Percentiles rank a stretch among this genome's conserved stretches.
phyloP scores from a whole-genome alignment of 257 asterid species.

The Orobanche coerulescens region DNA sequence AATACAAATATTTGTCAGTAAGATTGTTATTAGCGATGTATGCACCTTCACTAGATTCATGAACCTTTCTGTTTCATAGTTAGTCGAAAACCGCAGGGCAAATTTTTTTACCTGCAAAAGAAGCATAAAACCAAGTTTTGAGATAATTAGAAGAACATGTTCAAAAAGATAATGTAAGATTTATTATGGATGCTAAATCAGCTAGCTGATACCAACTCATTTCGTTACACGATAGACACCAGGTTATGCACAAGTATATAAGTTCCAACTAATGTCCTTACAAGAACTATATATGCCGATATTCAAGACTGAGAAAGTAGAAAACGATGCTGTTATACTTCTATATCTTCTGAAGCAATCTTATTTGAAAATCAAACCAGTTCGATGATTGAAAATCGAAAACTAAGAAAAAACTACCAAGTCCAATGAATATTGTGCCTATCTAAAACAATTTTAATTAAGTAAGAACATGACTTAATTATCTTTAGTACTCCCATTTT shows the following conservation, averaged over 20 bases:
- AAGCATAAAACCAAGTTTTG: background rate
- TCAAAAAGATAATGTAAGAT: background rate
- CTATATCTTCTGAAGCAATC: background rate
- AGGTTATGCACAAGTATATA: background rate
- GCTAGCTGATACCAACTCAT: background rate
- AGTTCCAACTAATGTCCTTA: background rate
- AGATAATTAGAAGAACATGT: background rate
- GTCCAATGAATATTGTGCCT: slow-evolving; percentile 1
- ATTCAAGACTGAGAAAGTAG: slow-evolving; percentile 2
- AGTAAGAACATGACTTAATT: background rate
- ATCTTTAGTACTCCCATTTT: background rate
- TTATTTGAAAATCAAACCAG: background rate
- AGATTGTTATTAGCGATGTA: background rate
- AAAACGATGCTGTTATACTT: background rate
- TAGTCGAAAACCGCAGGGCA: slow-evolving; percentile 45
- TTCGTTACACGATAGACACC: background rate
- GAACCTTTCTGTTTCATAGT: slow-evolving; percentile 51
- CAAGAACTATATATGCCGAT: background rate
- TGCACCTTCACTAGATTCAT: slow-evolving; percentile 58
- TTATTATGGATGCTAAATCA: slow-evolving; percentile 9
- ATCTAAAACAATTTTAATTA: background rate
- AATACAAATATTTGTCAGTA: background rate
- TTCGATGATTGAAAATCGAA: background rate
- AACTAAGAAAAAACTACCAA: background rate
- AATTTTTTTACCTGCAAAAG: slow-evolving; percentile 67